These are phyloP conservation scores for Perkinsus olseni DNA, from an alignment of 169 alveolate species.

Conservation along the genomic window DNA sequence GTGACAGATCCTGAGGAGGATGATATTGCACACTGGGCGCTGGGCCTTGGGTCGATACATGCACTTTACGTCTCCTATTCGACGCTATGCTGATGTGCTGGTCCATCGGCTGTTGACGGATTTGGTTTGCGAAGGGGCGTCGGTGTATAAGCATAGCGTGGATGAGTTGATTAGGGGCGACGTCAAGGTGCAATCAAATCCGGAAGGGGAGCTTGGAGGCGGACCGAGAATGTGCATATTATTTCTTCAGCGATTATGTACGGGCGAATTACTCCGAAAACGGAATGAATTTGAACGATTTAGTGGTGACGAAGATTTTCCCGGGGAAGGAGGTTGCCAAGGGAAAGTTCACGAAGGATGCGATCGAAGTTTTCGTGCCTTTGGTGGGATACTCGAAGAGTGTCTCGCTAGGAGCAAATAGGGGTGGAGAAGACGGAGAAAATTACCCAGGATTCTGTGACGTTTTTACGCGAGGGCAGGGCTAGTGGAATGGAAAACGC, in stretches of 20 bases:
- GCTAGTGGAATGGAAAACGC: neutral
- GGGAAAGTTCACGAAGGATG: neutral
- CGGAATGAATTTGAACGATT: neutral
- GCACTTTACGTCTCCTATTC: constrained; percentile 95
- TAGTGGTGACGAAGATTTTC: neutral
- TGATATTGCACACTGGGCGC: constrained; percentile 81
- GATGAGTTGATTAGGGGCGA: neutral
- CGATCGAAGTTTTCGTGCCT: neutral
- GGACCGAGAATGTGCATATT: neutral
- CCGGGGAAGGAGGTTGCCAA: neutral
- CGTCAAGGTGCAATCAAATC: neutral
- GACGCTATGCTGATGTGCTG: constrained; percentile 93
- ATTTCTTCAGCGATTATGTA: neutral
- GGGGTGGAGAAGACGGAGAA: neutral
- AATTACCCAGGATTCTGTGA: neutral
- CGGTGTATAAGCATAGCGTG: neutral
- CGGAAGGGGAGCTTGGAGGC: neutral
- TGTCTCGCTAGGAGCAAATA: neutral
- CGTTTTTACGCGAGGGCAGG: neutral
- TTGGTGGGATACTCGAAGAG: neutral
- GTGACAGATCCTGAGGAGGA: neutral
- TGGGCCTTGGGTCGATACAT: constrained; percentile 87
- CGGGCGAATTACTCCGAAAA: neutral
- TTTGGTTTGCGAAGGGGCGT: constrained; percentile 4
- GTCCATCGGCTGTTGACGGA: constrained; percentile 82